Base-by-base conservation (phyloP, 805 yeast genomes). In the Pichia gijzeniarum region DNA sequence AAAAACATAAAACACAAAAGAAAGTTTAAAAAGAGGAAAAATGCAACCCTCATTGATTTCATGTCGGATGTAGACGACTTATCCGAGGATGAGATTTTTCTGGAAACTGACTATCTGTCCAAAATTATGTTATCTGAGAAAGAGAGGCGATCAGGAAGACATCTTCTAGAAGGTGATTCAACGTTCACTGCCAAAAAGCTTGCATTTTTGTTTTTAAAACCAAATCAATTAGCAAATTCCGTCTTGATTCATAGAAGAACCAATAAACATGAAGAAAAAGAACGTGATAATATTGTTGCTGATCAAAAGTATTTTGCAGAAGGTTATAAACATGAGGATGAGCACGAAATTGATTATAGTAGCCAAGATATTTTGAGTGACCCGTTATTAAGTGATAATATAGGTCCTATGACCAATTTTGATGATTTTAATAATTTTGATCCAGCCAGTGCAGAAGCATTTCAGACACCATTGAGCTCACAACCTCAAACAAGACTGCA, bases 291-390 rank as follows among this genome's bases (percentile, higher is more conserved):
- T 10, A 68, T 69, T 25, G 70, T 70, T 19, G 65, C 80, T 0
- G 79, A 76, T 52, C 77, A 75, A 50, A 67, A 66, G 38, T 76
- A 58, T 57, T 76, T 75, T 63, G 81, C 81, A 1, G 64, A 70
- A 32, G 68, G 71, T 27, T 75, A 70, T 41, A 61, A 65, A 33
- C 68, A 64, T 30, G 54, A 25, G 1, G 14, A 35, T 13, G 53
- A 38, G 44, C 33, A 12, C 25, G 40, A 27, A 28, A 51, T 40
- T 18, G 28, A 20, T 34, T 49, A 45, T 16, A 41, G 53, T n/a
- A 53, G 50, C 41, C 28, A 25, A 25, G 35, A 38, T 30, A 51
- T 57, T 41, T 41, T 47, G 20, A 51, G 44, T 38, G 40, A 43
- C 39, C 52, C 50, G 12, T 41, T 52, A 2, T 69, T 63, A 41